A percentile compares a stretch with the other conserved stretches of the same genome.
These are phyloP conservation scores for Westerdykella sp. DNA, from an alignment of 2,329 filamentous ascomycete species.

Conservation along the genomic window DNA sequence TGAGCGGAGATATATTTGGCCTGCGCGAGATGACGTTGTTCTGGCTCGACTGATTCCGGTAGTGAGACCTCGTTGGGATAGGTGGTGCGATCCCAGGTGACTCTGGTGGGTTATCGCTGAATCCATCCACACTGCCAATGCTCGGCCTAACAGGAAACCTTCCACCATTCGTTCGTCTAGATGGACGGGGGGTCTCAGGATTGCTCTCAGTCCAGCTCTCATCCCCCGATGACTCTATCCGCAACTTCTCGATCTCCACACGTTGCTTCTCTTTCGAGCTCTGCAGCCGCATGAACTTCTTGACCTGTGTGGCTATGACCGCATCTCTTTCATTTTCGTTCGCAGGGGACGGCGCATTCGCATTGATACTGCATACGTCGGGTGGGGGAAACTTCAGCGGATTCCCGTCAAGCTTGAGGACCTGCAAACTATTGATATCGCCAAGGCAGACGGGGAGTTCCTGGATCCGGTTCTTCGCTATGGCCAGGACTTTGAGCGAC, in stretches of 20 bases:
- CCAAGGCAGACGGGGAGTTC: constrained; percentile 77
- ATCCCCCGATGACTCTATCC: constrained; percentile 44
- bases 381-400: constrained; percentile 68
- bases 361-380: constrained; percentile 39
- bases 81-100: constrained; percentile 67
- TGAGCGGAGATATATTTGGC: constrained; percentile 65
- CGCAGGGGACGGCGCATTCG: constrained; percentile 41
- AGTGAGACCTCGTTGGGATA: constrained; percentile 75
- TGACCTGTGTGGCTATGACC: constrained; percentile 55
- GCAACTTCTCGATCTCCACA: constrained; percentile 27
- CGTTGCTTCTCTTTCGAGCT: constrained; percentile 33
- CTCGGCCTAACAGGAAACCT: constrained; percentile 65
- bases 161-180: constrained; percentile 49
- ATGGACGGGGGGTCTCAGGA: constrained; percentile 69
- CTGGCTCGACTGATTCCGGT: constrained; percentile 66
- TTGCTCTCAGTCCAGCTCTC: constrained; percentile 59
- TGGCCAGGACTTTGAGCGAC: constrained; percentile 81
- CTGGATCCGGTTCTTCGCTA: constrained; percentile 80
- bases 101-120: constrained; percentile 53
- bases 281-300: constrained; percentile 49
- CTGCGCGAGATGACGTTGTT: constrained; percentile 55
- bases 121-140: constrained; percentile 55
- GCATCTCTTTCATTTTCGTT: constrained; percentile 56
- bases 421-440: constrained; percentile 83
- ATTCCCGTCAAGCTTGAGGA: constrained; percentile 85